Evolutionary conservation across 495 filamentous ascomycete genomes (phyloP), one percentile per base, ranked within the genome.

Genomic region (Beverwykella pulmonaria): DNA sequence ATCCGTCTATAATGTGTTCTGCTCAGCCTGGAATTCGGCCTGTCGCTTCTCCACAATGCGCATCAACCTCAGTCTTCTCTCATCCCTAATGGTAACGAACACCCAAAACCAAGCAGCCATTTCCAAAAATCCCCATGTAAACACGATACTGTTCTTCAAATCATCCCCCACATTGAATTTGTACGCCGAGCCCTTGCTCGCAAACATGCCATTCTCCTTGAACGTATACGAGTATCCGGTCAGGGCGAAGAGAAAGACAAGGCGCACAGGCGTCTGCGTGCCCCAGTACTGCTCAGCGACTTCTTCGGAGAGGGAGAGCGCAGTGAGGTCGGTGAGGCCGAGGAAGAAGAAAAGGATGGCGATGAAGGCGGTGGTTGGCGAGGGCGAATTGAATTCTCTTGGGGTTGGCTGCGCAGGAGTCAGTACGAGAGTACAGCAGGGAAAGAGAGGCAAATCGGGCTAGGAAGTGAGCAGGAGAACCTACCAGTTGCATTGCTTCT

Each of bases 81-180:
- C 70, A 32, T 72, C 70, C 1, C 70, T 32, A 7, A 72, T 44
- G 1, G 53, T 65, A 6, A 72, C 29, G 36, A 72, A 71, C n/a
- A 70, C 88, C 91, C 91, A 97, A 74, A 95, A 90, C 92, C 92
- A 96, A 57, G 84, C 82, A 72, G 92, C 79, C 77, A 92, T 87
- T 80, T 97, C 92, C 77, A 94, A 74, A 73, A 95, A 92, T 15
- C 84, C 86, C 78, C 89, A 95, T 0, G 90, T 88, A 71, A 97
- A 95, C 12, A 94, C 86, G 7, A 93, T 81, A 26, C 89, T 76
- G 71, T 92, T 93, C 78, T 91, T 90, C 72, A 94, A 72, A 12
- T 64, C 44, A 34, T 86, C 84, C 85, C 89, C 74, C 78, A 65
- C 22, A 75, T 79, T 22, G 57, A 68, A 20, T 53, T 10, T 63